phyloP scores from a whole-genome alignment of 768 basidiomycete species.

The Collybia nuda region DNA sequence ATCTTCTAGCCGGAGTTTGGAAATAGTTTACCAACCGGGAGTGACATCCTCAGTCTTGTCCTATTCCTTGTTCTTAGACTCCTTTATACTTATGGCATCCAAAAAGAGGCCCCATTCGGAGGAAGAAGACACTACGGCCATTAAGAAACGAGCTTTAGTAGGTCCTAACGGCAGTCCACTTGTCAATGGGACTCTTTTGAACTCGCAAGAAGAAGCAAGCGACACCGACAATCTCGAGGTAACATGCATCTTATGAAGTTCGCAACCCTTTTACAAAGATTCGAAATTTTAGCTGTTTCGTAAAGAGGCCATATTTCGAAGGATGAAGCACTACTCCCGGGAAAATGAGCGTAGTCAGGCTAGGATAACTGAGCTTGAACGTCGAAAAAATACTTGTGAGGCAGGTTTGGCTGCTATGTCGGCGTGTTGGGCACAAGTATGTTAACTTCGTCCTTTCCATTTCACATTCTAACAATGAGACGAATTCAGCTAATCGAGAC shows the following conservation, averaged over 20 bases:
- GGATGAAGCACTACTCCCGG: slow-evolving; percentile 81
- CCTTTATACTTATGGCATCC: slow-evolving; percentile 45
- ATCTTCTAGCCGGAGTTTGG: slow-evolving; percentile 35
- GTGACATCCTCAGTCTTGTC: slow-evolving; percentile 11
- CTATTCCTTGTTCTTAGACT: slow-evolving; percentile 12
- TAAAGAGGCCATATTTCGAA: slow-evolving; percentile 82
- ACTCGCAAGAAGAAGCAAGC: slow-evolving; percentile 45
- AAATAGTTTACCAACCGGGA: slow-evolving; percentile 24
- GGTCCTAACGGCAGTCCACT: slow-evolving; percentile 51
- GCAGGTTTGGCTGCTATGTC: slow-evolving; percentile 72
- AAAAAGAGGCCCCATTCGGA: slow-evolving; percentile 59
- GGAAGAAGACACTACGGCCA: slow-evolving; percentile 43
- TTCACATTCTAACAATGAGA: slow-evolving; percentile 1
- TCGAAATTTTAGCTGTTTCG: slow-evolving; percentile 60
- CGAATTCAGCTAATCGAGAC: slow-evolving; percentile 59
- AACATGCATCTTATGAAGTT: slow-evolving; percentile 20
- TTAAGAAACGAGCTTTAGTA: slow-evolving; percentile 59
- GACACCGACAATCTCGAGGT: slow-evolving; percentile 68
- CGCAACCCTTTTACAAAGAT: slow-evolving; percentile 9
- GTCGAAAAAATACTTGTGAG: slow-evolving; percentile 64
- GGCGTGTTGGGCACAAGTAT: slow-evolving; percentile 80
- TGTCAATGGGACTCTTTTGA: slow-evolving; percentile 42
- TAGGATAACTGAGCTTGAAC: slow-evolving; percentile 65
- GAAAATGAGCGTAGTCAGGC: slow-evolving; percentile 65
- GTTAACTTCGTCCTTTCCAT: slow-evolving; percentile 6